Evolutionary conservation across 164 flowering plant genomes (phyloP).

Genomic region (Nymphaea thermarum): DNA sequence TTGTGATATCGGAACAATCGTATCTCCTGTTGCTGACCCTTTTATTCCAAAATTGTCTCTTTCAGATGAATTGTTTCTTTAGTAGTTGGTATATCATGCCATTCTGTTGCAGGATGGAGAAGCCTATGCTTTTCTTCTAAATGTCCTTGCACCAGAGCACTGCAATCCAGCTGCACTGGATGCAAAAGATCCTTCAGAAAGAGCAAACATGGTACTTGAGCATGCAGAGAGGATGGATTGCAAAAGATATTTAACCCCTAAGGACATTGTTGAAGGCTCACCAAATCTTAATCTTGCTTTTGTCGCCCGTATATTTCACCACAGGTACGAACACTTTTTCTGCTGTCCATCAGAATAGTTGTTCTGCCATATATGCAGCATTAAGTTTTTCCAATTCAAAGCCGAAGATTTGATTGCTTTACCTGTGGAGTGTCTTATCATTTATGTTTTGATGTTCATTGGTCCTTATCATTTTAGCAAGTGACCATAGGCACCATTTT

Average conservation of each 20-base stretch:
- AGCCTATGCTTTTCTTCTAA: constrained; percentile 88
- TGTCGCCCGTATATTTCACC: constrained; percentile 84
- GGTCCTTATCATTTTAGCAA: too few species aligned
- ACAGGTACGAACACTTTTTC: constrained; percentile 34
- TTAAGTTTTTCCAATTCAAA: background rate
- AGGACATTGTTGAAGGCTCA: constrained; percentile 83
- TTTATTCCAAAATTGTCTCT: background rate
- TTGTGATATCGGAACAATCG: background rate
- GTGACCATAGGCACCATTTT: too few species aligned
- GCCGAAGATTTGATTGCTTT: too few species aligned
- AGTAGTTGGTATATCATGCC: background rate
- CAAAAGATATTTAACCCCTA: constrained; percentile 65
- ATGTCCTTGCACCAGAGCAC: constrained; percentile 91
- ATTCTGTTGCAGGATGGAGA: constrained; percentile 55
- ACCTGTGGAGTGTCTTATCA: too few species aligned
- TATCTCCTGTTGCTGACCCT: background rate
- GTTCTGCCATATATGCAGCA: background rate
- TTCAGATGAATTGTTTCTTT: background rate
- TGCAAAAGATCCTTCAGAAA: constrained; percentile 57
- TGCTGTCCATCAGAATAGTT: too few species aligned
- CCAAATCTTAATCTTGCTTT: constrained; percentile 87
- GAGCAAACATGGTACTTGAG: constrained; percentile 68
- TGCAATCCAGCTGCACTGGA: constrained; percentile 53
- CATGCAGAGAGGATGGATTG: constrained; percentile 89
- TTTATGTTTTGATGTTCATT: too few species aligned